Percentiles rank a stretch among this genome's conserved stretches.
phyloP scores from a whole-genome alignment of 2,329 filamentous ascomycete species.

The Fusarium sp. region DNA sequence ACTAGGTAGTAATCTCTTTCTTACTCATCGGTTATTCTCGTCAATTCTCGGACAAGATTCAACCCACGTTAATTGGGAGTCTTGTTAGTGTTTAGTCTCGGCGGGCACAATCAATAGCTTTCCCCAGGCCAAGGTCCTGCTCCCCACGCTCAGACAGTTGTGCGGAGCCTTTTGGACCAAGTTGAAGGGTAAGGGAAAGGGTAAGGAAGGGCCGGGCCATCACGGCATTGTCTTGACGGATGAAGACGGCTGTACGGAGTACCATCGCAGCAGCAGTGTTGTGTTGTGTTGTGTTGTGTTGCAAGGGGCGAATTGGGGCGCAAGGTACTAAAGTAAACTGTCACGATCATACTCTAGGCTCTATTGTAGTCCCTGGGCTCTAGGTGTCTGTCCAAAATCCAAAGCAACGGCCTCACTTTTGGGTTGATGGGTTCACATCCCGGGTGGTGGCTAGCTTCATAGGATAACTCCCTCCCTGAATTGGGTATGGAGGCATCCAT shows the following conservation, averaged over 20 bases:
- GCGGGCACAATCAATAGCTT: constrained; percentile 16
- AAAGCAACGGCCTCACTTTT: constrained; percentile 25
- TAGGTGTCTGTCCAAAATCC: constrained; percentile 10
- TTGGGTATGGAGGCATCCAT: constrained; percentile 18
- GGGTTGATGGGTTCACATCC: constrained; percentile 40
- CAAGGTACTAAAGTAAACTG: too few relatives aligned
- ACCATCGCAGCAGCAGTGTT: constrained; percentile 1
- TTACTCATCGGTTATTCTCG: constrained; percentile 18
- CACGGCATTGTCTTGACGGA: constrained; percentile 25
- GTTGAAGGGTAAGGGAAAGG: not conserved
- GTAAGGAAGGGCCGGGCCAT: constrained; percentile 12
- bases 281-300: not conserved
- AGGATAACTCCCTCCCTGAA: constrained; percentile 37
- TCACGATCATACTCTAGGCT: constrained; percentile 11
- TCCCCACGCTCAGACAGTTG: constrained; percentile 31
- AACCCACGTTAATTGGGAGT: constrained; percentile 4
- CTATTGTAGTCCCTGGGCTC: not conserved
- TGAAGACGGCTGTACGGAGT: constrained; percentile 18
- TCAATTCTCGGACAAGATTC: constrained; percentile 17
- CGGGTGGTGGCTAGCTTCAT: constrained; percentile 36
- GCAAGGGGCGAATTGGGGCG: constrained; percentile 30
- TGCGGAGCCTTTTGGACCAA: constrained; percentile 13
- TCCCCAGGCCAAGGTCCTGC: constrained; percentile 17
- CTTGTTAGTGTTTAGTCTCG: constrained; percentile 2
- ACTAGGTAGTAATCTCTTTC: not conserved